Evolutionary conservation across 257 asterid genomes (phyloP), one percentile per base, ranked within the genome.

Genomic region (Rubia yunnanensis): DNA sequence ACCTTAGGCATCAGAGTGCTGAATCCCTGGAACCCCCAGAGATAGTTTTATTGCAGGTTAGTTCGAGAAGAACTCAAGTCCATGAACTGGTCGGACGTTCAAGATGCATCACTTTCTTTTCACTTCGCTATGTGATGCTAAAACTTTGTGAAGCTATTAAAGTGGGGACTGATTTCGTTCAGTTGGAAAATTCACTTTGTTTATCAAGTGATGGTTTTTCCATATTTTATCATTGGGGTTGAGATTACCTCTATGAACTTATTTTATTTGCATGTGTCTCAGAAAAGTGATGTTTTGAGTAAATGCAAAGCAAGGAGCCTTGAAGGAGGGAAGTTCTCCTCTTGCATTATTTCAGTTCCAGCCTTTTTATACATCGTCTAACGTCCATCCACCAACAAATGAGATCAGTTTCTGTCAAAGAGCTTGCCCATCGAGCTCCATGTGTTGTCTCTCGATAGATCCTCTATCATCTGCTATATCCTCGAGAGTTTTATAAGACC

Each of bases 211-310:
- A 22, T 26, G 54, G 22, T 13, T 20, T 49, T 36, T 60, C 26
- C 31, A 10, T 32, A 39, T 57, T 26, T n/a, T 0, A 30, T 48
- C 46, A n/a, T 36, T 49, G 30, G 56, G 7, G 50, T 35, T 28
- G 20, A 44, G 22, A 39, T 63, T 39, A 36, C 28, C 17, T 55
- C n/a, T 18, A 31, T 54, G 36, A 55, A 24, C 48, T 67, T 24
- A 36, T 7, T 11, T 3, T 57, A 31, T 63, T 74, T 77, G 64
- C 35, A 28, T 77, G 56, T 60, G 52, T 66, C 53, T 79, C 94
- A 94, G 99, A 75, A 91, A 94, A 83, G 96, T 91, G 77, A 94
- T 94, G 99, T 96, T 94, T 65, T 91, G 89, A 6, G 99, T 94
- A 56, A 98, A 94, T 81, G 95, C 99, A 77, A 94, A 85, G 69